Evolutionary conservation across 139 green algal genomes (phyloP).

Genomic region (Pseudopediastrum boryanum): DNA sequence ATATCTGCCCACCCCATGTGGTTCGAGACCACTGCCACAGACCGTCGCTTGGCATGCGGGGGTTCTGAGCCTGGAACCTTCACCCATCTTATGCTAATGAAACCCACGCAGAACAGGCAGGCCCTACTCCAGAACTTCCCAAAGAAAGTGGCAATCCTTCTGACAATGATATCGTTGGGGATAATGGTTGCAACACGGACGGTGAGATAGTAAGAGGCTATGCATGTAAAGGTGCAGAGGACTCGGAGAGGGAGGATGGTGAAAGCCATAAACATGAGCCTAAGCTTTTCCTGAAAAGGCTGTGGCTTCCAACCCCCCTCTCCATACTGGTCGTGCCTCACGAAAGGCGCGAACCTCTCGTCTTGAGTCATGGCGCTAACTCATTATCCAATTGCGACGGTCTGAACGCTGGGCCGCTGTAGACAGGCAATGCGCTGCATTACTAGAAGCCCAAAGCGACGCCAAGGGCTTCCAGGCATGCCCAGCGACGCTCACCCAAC

Average conservation of each 20-base stretch:
- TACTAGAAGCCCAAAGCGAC: no score
- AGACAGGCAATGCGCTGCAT: no score
- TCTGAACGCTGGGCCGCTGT: no score
- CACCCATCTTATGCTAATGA: slow-evolving; percentile 66
- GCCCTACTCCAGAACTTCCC: slow-evolving; percentile 61
- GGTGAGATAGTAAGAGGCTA: slow-evolving; percentile 59
- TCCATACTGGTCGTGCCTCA: slow-evolving; percentile 58
- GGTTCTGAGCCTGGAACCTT: slow-evolving; percentile 32
- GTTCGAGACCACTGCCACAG: slow-evolving; percentile 77
- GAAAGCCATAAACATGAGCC: slow-evolving; percentile 49
- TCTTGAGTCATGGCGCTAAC: no score
- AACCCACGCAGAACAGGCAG: slow-evolving; percentile 78
- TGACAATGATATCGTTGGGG: slow-evolving; percentile 1
- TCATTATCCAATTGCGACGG: no score
- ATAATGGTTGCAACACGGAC: slow-evolving; percentile 5
- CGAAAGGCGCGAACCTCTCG: slow-evolving; percentile 38
- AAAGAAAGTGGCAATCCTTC: slow-evolving; percentile 36
- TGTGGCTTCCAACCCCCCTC: slow-evolving; percentile 31
- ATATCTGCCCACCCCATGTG: slow-evolving; percentile 88
- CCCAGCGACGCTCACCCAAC: no score
- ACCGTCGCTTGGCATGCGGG: background rate
- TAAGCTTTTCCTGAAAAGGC: slow-evolving; percentile 19
- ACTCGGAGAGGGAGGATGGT: slow-evolving; percentile 58
- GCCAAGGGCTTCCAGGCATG: no score
- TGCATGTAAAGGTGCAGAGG: slow-evolving; percentile 29